Evolutionary conservation across 352 stramenopile genomes (phyloP), one percentile per base, ranked within the genome.

Genomic region (Phytophthora aleatoria): DNA sequence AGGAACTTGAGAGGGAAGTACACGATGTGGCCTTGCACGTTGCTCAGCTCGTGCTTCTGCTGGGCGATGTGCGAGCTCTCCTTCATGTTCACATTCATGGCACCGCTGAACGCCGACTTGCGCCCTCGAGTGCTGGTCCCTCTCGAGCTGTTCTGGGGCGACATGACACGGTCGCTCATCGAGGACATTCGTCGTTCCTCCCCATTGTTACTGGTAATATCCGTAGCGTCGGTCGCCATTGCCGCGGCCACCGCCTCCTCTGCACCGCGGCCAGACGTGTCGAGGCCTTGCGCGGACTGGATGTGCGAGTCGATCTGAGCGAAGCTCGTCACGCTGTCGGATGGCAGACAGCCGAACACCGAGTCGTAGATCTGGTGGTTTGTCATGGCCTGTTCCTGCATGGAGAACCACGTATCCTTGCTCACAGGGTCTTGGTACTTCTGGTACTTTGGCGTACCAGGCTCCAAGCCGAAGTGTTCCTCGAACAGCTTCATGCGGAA

Each of bases 1-100:
- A 95, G 73, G 53, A 95, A 95, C 63, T 92, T 89, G 51, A 95
- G 79, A 15, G 87, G 87, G 62, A 95, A 95, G 71, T 95, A 94
- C 52, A 94, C 85, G 51, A 94, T 87, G 61, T 95, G 84, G 52
- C 87, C 85, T 51, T 81, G 79, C 16, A 95, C 71, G 38, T 85
- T 77, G 55, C 74, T 63, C 48, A 95, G 71, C 49, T 92, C 82
- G 57, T 86, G 67, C 64, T 92, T 86, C 55, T 78, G 66, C 38
- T 83, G 64, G 13, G 76, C 62, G 62, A 87, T 92, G 61, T 89
- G 79, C 30, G 65, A 61, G 41, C 76, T 81, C 56, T 91, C 77
- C 44, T 86, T 83, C 64, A 92, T 78, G 61, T 92, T 88, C n/a
- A 86, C 61, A 12, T 75, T 83, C 69, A 95, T 85, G 36, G 72